Conservation (phyloP, 139 green algal genomes). For the Ettlia oleoabundans region DNA sequence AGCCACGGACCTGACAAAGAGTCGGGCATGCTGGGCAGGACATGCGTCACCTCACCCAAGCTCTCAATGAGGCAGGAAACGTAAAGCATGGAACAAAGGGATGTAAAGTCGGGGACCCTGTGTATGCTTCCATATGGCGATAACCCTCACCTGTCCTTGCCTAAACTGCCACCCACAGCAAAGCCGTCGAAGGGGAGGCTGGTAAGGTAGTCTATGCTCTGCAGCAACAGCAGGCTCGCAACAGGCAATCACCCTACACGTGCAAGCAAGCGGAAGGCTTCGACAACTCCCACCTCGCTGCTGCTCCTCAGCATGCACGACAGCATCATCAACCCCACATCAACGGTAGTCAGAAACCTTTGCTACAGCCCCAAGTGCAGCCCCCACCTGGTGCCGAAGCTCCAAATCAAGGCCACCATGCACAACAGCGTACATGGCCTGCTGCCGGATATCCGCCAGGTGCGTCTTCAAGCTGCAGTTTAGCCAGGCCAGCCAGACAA, state of each 20-base stretch:
- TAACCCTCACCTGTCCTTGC: constrained; percentile 40
- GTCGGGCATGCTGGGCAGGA: too few relatives aligned
- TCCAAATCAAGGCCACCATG: constrained; percentile 53
- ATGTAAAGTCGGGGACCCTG: neutral
- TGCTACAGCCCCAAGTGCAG: too few relatives aligned
- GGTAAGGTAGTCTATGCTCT: constrained; percentile 52
- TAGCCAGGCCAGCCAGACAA: too few relatives aligned
- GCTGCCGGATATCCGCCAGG: constrained; percentile 46
- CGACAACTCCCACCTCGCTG: too few relatives aligned
- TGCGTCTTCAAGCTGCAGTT: constrained; percentile 51
- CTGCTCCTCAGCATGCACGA: neutral
- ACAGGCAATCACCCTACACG: too few relatives aligned
- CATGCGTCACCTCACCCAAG: too few relatives aligned
- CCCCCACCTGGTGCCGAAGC: constrained; percentile 39
- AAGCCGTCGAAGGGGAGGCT: constrained; percentile 60
- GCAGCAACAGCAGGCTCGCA: neutral
- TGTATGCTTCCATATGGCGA: neutral
- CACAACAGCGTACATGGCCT: constrained; percentile 66
- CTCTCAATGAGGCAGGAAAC: too few relatives aligned
- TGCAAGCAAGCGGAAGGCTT: neutral
- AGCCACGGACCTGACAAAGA: too few relatives aligned
- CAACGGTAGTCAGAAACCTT: too few relatives aligned
- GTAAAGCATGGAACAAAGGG: too few relatives aligned
- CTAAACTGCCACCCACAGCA: constrained; percentile 59
- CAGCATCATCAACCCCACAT: too few relatives aligned